A percentile compares a stretch with the other conserved stretches of the same genome.
phyloP scores from a whole-genome alignment of 208 protist species.

The Leishmania mexicana region DNA sequence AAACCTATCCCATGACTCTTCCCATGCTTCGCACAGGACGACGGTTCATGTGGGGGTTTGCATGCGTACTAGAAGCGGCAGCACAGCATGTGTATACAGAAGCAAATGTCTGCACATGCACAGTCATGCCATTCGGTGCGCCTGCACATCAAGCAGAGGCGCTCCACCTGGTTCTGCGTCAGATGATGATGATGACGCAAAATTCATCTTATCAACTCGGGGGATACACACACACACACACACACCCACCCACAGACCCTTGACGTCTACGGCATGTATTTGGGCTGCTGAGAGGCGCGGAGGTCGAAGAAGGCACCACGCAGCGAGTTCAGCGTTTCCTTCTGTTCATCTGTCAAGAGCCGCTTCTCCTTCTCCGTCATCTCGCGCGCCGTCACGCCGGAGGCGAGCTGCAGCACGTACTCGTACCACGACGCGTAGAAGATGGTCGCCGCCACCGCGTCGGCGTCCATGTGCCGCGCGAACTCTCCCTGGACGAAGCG shows the following conservation, averaged over 20 bases:
- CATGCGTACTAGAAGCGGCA: not conserved
- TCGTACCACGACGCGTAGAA: conserved; percentile 90
- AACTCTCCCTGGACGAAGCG: conserved; percentile 86
- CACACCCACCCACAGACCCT: not conserved
- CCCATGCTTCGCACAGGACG: not conserved
- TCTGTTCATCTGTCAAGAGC: conserved; percentile 78
- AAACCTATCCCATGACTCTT: not conserved
- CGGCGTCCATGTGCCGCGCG: conserved; percentile 68
- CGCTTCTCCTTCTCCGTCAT: conserved; percentile 76
- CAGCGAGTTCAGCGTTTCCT: conserved; percentile 70
- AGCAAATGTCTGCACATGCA: not conserved
- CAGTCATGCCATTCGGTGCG: not conserved
- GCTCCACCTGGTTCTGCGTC: not conserved
- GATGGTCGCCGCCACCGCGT: conserved; percentile 53
- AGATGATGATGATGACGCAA: not conserved
- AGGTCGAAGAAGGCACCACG: conserved; percentile 45
- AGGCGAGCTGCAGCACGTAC: conserved; percentile 82
- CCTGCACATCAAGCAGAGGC: not conserved
- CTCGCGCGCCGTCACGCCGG: conserved; percentile 68
- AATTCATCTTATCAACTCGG: no score
- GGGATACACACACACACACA: not conserved
- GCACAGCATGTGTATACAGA: not conserved
- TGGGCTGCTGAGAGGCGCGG: conserved; percentile 30
- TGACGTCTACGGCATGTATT: conserved; percentile 36
- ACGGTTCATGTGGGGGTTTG: not conserved